Conservation (phyloP, 169 alveolate species). For the Besnoitia besnoiti region DNA sequence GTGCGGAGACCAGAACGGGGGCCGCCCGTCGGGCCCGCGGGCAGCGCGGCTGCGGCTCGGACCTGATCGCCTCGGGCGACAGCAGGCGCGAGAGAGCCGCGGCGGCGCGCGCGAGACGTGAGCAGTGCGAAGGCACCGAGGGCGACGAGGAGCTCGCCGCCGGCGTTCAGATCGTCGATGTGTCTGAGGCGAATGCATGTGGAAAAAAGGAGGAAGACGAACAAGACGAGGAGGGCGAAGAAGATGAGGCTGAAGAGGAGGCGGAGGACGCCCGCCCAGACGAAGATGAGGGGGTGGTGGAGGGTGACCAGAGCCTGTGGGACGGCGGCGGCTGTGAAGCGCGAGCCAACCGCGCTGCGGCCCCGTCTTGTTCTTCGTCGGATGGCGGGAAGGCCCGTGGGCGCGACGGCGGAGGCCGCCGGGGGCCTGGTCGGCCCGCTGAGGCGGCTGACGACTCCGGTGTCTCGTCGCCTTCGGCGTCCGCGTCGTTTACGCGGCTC, state of each 20-base stretch:
- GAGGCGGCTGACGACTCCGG: background rate
- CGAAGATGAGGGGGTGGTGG: too few species aligned
- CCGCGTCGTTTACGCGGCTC: background rate
- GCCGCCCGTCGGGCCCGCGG: background rate
- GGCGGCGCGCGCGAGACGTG: background rate
- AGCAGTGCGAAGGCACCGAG: conserved; percentile 20
- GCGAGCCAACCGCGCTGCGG: too few species aligned
- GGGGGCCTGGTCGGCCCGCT: background rate
- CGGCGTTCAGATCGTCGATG: background rate
- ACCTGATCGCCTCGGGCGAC: background rate
- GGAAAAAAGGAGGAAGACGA: background rate
- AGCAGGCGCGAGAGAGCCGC: background rate
- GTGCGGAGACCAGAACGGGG: background rate
- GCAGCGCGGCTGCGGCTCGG: too few species aligned
- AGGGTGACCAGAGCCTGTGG: too few species aligned
- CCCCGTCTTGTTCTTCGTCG: too few species aligned
- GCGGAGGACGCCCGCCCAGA: background rate
- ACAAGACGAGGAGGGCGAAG: background rate
- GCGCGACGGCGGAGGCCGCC: background rate
- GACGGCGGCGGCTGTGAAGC: too few species aligned
- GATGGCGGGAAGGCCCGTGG: background rate
- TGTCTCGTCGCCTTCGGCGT: conserved; percentile 10
- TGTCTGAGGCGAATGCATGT: background rate
- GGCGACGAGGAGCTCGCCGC: background rate
- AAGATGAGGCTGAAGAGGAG: background rate